Percentiles rank a stretch among this genome's conserved stretches.
Conservation (phyloP, 2,329 filamentous ascomycete species). For the Emydomyces testavorans region DNA sequence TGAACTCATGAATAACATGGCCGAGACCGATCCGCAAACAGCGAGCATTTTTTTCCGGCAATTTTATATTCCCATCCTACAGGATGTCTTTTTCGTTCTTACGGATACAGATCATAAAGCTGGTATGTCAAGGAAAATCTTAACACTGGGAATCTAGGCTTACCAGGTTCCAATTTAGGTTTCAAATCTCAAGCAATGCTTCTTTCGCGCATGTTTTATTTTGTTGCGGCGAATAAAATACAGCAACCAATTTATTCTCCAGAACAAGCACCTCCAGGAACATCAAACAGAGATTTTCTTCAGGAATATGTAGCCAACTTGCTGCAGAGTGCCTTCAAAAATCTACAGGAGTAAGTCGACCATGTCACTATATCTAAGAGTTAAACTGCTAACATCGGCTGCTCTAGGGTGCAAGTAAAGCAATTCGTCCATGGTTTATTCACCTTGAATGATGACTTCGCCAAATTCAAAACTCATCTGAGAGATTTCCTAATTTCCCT, state of each 20-base stretch:
- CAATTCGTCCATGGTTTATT: slow-evolving; percentile 86
- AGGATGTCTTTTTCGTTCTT: slow-evolving; percentile 96
- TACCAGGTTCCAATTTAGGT: slow-evolving; percentile 32
- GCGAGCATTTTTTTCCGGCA: slow-evolving; percentile 95
- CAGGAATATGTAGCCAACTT: slow-evolving; percentile 75
- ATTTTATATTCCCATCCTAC: slow-evolving; percentile 89
- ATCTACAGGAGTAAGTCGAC: slow-evolving; percentile 67
- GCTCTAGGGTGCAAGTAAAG: slow-evolving; percentile 64
- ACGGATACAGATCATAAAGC: slow-evolving; percentile 98
- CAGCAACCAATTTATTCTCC: slow-evolving; percentile 78
- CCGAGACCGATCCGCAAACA: slow-evolving; percentile 73
- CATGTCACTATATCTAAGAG: not conserved
- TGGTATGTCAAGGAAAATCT: slow-evolving; percentile 33
- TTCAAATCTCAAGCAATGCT: slow-evolving; percentile 97
- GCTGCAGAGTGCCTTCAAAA: slow-evolving; percentile 81
- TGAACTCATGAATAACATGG: slow-evolving; percentile 94
- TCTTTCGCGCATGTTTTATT: slow-evolving; percentile 89
- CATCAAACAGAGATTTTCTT: slow-evolving; percentile 81
- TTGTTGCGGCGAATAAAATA: slow-evolving; percentile 81
- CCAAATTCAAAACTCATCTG: slow-evolving; percentile 89
- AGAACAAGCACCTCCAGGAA: slow-evolving; percentile 72
- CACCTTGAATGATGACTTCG: slow-evolving; percentile 72
- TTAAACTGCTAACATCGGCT: slow-evolving; percentile 23
- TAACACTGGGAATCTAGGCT: not conserved
- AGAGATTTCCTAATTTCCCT: slow-evolving; percentile 95